Conservation (phyloP, 2,329 filamentous ascomycete genomes). For the Alternaria longipes region DNA sequence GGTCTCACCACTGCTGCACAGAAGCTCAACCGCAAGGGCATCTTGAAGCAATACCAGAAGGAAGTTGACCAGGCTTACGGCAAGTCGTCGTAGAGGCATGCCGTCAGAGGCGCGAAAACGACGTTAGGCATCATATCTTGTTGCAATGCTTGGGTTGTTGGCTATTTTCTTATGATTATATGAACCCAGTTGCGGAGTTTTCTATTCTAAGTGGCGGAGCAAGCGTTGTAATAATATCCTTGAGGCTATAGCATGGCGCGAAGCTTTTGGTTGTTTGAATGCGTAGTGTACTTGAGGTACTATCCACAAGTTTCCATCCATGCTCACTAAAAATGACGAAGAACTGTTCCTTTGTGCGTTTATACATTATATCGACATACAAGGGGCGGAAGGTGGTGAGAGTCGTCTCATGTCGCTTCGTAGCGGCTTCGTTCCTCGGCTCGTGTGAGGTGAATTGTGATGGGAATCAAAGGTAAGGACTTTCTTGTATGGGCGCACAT, state of each 20-base stretch:
- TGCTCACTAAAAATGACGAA: background rate
- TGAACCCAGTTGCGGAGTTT: background rate
- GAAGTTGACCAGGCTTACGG: conserved; percentile 60
- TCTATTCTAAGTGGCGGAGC: background rate
- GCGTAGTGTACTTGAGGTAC: background rate
- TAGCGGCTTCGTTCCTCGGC: background rate
- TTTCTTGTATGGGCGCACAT: background rate
- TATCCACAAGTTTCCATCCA: background rate
- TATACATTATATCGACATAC: background rate
- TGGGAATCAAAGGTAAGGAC: background rate
- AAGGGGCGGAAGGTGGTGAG: background rate
- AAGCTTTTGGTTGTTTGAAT: background rate
- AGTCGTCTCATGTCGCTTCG: background rate
- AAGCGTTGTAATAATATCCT: conserved; percentile 15
- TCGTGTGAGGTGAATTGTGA: background rate
- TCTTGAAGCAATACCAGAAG: conserved; percentile 62
- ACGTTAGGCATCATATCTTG: background rate
- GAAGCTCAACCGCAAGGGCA: conserved; percentile 62
- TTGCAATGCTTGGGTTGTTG: background rate
- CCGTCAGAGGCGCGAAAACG: background rate
- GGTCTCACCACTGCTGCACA: conserved; percentile 62
- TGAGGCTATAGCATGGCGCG: conserved; percentile 6
- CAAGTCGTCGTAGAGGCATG: conserved; percentile 7
- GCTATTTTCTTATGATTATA: background rate
- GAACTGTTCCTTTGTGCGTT: background rate